Percentiles rank a stretch among this genome's conserved stretches.
These are phyloP conservation scores for Leucaena leucocephala DNA, from an alignment of 306 rosid genomes.

Conservation along the genomic window DNA sequence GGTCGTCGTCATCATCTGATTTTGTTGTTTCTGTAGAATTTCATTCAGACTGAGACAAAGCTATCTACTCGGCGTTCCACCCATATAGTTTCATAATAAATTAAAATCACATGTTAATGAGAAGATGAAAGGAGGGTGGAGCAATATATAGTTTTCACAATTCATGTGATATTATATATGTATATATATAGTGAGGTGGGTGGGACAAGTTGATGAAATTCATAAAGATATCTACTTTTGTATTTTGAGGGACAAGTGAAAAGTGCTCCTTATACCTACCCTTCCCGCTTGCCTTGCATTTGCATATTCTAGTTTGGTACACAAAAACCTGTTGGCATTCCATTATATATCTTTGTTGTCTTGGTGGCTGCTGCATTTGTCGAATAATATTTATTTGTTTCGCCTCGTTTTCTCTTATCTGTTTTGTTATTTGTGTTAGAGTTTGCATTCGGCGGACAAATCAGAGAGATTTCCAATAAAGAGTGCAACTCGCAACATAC, in stretches of 20 bases:
- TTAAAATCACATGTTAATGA: not conserved
- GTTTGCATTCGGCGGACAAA: not conserved
- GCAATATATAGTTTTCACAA: not conserved
- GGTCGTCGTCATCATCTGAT: not conserved
- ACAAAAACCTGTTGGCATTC: not conserved
- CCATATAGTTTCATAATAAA: not conserved
- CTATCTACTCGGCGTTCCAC: not conserved
- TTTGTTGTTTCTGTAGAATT: not conserved
- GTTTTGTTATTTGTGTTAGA: no score
- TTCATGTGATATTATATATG: not conserved
- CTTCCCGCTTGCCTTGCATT: not conserved
- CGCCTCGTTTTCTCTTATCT: no score
- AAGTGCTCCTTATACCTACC: slow-evolving; percentile 3
- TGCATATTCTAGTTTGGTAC: not conserved
- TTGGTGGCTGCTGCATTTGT: not conserved
- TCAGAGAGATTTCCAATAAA: not conserved
- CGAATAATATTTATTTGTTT: not conserved
- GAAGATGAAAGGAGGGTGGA: not conserved
- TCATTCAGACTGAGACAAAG: not conserved
- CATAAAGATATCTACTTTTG: not conserved
- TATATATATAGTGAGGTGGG: not conserved
- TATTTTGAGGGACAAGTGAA: not conserved
- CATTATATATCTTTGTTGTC: not conserved
- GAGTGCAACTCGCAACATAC: not conserved
- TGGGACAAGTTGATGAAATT: slow-evolving; percentile 2